Percentiles rank a stretch among this genome's conserved stretches.
Evolutionary conservation across 2,329 filamentous ascomycete genomes (phyloP).

Genomic region (Colletotrichum gloeosporioides): DNA sequence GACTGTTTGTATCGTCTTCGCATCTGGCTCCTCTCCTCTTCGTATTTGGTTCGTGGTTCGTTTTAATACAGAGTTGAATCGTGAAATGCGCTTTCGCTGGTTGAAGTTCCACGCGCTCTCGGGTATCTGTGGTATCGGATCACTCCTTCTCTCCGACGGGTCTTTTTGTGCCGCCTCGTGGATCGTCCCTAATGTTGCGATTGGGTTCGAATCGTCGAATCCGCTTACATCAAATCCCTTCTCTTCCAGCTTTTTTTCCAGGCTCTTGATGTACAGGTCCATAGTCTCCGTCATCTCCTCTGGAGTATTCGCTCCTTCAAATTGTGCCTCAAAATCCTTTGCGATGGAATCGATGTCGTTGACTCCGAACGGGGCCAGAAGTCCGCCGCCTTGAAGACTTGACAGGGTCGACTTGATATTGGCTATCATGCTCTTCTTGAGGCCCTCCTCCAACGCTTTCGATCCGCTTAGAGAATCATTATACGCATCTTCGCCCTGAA

Average conservation of each 20-base stretch:
- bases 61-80: constrained; percentile 37
- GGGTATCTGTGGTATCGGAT: constrained; percentile 38
- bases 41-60: constrained; percentile 32
- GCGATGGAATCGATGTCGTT: constrained; percentile 53
- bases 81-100: constrained; percentile 42
- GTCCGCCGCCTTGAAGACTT: constrained; percentile 26
- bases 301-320: constrained; percentile 30
- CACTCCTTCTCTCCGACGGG: neutral
- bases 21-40: constrained; percentile 26
- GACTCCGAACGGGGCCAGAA: constrained; percentile 40
- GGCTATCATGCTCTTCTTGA: constrained; percentile 25
- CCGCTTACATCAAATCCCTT: constrained; percentile 9
- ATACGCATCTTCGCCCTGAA: constrained; percentile 46
- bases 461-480: constrained; percentile 39
- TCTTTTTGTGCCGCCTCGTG: constrained; percentile 25
- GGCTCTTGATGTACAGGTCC: constrained; percentile 39
- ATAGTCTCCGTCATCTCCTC: constrained; percentile 38
- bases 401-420: constrained; percentile 33
- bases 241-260: constrained; percentile 28
- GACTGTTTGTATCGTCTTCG: constrained; percentile 41
- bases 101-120: constrained; percentile 40
- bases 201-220: constrained; percentile 15
- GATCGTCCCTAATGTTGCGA: constrained; percentile 13
- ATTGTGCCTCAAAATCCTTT: constrained; percentile 15
- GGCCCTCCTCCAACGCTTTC: constrained; percentile 30